Base-by-base conservation (phyloP, 2,329 filamentous ascomycete genomes). In the Pseudocercospora musae region DNA sequence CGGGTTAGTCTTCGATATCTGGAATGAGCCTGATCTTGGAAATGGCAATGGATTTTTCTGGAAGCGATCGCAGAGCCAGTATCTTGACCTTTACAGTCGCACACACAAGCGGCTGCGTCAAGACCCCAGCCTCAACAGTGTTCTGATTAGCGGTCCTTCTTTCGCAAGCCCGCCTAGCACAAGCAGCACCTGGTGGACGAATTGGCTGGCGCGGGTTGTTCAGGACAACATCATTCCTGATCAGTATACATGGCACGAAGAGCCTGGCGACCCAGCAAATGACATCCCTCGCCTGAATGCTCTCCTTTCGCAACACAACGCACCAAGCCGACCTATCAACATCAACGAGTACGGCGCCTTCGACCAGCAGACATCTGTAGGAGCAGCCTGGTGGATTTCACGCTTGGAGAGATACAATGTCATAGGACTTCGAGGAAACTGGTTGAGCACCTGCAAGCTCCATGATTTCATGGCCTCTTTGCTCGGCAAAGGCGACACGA, bases 21-120 rank as follows among this genome's bases (percentile, higher is more conserved):
- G 82, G 82, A 85, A 85, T 60, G 82, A 85, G 70, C 80, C 82
- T 0, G 82, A 84, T 57, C 55, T 64, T 63, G 21, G 57, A 5
- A 27, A 44, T 18, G 55, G 55, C 20, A 53, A 53, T n/a, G 58
- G 53, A 23, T 37, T 18, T 50, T 82, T 80, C 74, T 77, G 76
- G 71, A 60, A 59, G 7, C 71, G 78, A 3, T 52, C 63, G 1
- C 73, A 75, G 64, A 27, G 72, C 11, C 80, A 82, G 60, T 82
- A 72, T 57, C 61, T 81, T 9, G 68, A 79, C 48, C 69, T 79
- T 46, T 81, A 76, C 69, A 71, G 71, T 23, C 71, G 77, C 27
- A 78, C 77, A 3, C 72, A 78, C 62, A 70, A 76, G 23, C 65
- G 73, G 4, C 67, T 81, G n/a, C 74, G 76, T 72, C 76, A 70